These are phyloP conservation scores for Penicillium coprophilum DNA, from an alignment of 495 filamentous ascomycete genomes.

Conservation along the genomic window DNA sequence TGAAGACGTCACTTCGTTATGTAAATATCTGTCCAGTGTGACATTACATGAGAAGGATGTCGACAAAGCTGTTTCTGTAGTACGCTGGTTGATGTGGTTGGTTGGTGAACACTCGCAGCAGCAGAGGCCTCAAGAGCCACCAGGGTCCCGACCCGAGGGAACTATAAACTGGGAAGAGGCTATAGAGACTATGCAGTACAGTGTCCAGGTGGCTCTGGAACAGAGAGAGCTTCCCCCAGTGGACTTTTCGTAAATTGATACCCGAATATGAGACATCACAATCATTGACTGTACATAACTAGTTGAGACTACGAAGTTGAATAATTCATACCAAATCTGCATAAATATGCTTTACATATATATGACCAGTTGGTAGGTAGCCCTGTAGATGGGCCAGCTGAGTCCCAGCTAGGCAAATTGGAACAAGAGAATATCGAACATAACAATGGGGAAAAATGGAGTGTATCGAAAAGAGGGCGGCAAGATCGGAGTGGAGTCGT, in stretches of 20 bases:
- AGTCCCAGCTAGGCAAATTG: too few species aligned
- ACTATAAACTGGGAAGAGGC: slow-evolving; percentile 50
- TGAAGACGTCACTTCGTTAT: slow-evolving; percentile 73
- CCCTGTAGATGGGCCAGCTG: too few species aligned
- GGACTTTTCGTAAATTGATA: slow-evolving; percentile 43
- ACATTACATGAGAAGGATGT: slow-evolving; percentile 72
- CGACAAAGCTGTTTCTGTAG: slow-evolving; percentile 66
- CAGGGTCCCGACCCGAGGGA: slow-evolving; percentile 15
- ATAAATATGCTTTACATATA: too few species aligned
- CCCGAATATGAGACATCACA: background rate
- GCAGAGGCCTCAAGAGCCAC: slow-evolving; percentile 7
- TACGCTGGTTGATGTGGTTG: slow-evolving; percentile 72
- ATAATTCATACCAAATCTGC: too few species aligned
- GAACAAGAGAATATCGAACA: too few species aligned
- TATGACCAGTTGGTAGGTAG: too few species aligned
- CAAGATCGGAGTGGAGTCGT: background rate
- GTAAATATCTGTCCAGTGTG: slow-evolving; percentile 65
- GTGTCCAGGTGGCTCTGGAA: slow-evolving; percentile 59
- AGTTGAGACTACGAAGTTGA: too few species aligned
- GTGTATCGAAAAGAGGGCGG: too few species aligned
- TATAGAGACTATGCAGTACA: slow-evolving; percentile 53
- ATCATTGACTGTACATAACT: background rate
- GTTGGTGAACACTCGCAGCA: slow-evolving; percentile 50
- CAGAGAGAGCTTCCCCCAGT: slow-evolving; percentile 64
- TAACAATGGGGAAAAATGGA: too few species aligned